Conservation (phyloP, 2,329 filamentous ascomycete species). For the Stachybotrys chlorohalonatus region DNA sequence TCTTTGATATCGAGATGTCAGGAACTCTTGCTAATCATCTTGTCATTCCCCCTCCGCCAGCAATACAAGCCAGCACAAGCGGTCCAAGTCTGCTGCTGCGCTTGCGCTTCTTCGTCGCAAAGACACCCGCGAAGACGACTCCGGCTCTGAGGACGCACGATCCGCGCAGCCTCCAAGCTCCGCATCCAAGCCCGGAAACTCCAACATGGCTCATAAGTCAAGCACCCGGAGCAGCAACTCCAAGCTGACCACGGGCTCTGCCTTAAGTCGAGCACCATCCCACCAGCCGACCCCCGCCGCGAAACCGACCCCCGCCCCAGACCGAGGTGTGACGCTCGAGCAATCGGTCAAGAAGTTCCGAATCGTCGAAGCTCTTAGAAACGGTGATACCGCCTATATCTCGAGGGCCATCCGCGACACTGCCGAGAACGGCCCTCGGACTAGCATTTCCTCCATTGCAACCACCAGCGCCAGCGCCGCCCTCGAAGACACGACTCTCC, state of each 20-base stretch:
- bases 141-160: conserved; percentile 42
- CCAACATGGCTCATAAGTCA: conserved; percentile 25
- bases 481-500: conserved; percentile 76
- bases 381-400: conserved; percentile 83
- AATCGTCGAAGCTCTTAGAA: conserved; percentile 84
- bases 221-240: conserved; percentile 34
- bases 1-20: conserved; percentile 4
- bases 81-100: conserved; percentile 43
- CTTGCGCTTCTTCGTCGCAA: conserved; percentile 46
- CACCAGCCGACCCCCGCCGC: conserved; percentile 17
- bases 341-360: conserved; percentile 92
- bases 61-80: conserved; percentile 31
- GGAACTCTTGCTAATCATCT: conserved; percentile 18
- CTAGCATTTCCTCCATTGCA: conserved; percentile 47
- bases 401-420: conserved; percentile 73
- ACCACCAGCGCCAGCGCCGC: conserved; percentile 29
- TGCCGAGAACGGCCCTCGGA: conserved; percentile 39
- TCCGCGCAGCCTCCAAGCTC: conserved; percentile 23
- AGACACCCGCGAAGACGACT: conserved; percentile 41
- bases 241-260: conserved; percentile 30
- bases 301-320: conserved; percentile 22
- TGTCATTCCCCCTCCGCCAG: conserved; percentile 10
- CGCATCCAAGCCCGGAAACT: conserved; percentile 20
- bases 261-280: conserved; percentile 32
- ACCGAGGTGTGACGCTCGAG: conserved; percentile 58